Conservation (phyloP, 164 flowering plant species). For the Amborella trichopoda region DNA sequence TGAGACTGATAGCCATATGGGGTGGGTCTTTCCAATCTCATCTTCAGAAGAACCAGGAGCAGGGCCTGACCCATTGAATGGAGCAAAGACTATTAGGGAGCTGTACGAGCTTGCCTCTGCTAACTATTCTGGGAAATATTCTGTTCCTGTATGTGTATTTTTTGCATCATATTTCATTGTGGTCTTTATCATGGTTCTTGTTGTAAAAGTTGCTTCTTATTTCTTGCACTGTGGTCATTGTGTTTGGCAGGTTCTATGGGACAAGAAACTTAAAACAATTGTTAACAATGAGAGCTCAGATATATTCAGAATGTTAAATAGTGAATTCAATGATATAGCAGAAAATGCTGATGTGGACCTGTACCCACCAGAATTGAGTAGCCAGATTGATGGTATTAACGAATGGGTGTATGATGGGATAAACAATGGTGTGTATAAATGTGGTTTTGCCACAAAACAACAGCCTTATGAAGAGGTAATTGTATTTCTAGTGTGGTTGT, state of each 20-base stretch:
- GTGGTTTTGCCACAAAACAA: conserved; percentile 89
- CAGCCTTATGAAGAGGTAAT: conserved; percentile 79
- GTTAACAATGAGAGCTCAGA: conserved; percentile 91
- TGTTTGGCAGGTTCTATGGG: conserved; percentile 75
- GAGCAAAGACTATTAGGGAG: conserved; percentile 58
- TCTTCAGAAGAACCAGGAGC: conserved; percentile 67
- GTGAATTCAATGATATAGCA: conserved; percentile 78
- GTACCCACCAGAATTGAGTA: conserved; percentile 59
- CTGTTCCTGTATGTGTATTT: conserved; percentile 68
- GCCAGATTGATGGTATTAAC: conserved; percentile 57
- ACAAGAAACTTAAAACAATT: conserved; percentile 75
- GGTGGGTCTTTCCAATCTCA: conserved; percentile 83
- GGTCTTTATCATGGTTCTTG: neutral
- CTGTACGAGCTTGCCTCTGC: conserved; percentile 84
- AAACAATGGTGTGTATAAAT: conserved; percentile 90
- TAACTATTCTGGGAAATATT: conserved; percentile 73
- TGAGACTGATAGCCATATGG: conserved; percentile 82
- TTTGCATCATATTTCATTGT: neutral
- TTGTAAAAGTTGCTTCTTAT: neutral
- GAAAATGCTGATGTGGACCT: conserved; percentile 69
- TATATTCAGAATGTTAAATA: conserved; percentile 82
- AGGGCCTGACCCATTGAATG: conserved; percentile 67
- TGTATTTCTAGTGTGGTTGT: too few species aligned
- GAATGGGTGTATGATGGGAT: conserved; percentile 72
- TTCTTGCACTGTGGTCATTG: neutral